Evolutionary conservation across 441 rosid genomes (phyloP).

Genomic region (Populus hybrid): DNA sequence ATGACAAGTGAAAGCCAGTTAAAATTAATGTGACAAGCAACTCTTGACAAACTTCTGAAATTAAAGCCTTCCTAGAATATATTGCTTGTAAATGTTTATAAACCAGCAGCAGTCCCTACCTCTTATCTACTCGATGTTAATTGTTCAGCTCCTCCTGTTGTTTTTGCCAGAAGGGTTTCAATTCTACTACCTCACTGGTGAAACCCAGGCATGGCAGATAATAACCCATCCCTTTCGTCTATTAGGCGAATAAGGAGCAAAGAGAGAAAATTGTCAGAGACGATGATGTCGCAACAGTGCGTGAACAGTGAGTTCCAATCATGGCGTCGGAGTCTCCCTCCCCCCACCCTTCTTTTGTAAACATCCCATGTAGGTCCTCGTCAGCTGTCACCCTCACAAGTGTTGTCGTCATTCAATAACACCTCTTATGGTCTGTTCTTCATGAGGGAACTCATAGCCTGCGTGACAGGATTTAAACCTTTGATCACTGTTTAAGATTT

Average conservation of each 20-base stretch:
- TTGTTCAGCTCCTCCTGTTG: background rate
- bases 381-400: background rate
- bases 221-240: constrained; percentile 2
- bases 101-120: background rate
- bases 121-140: too few species aligned
- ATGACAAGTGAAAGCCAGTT: too few species aligned
- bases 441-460: background rate
- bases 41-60: too few species aligned
- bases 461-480: background rate
- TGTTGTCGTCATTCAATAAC: background rate
- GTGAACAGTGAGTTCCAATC: constrained; percentile 13
- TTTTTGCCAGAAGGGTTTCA: background rate
- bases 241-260: background rate
- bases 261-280: background rate
- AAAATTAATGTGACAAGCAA: too few species aligned
- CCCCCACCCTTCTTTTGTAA: background rate
- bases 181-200: background rate
- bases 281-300: background rate
- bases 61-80: too few species aligned
- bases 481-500: background rate
- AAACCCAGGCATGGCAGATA: background rate
- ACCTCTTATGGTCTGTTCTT: background rate
- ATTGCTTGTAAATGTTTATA: too few species aligned
- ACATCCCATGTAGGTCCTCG: background rate
- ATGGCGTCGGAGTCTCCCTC: background rate